Conservation (phyloP, 2,329 filamentous ascomycete species). For the Hyphodiscus sp. region DNA sequence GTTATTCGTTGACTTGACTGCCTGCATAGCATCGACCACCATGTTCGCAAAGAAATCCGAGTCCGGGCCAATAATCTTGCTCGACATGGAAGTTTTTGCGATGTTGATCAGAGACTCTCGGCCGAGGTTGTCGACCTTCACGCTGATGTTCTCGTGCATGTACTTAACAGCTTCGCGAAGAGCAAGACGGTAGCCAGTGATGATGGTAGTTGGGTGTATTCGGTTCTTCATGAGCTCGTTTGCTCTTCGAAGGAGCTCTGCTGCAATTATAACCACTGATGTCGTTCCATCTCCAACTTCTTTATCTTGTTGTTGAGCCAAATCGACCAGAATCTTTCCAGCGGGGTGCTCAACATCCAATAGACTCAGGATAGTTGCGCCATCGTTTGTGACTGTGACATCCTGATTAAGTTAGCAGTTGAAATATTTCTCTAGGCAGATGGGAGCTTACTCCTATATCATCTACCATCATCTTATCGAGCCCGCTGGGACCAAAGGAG, state of each 20-base stretch:
- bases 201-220: slow-evolving; percentile 99
- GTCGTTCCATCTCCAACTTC: slow-evolving; percentile 98
- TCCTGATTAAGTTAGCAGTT: slow-evolving; percentile 49
- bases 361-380: slow-evolving; percentile 90
- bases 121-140: slow-evolving; percentile 87
- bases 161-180: slow-evolving; percentile 96
- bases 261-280: slow-evolving; percentile 93
- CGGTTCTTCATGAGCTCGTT: slow-evolving; percentile 99
- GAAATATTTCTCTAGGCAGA: slow-evolving; percentile 1
- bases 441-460: slow-evolving; percentile 77
- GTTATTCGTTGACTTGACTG: slow-evolving; percentile 90
- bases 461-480: slow-evolving; percentile 99
- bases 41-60: slow-evolving; percentile 96
- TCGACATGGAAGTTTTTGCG: slow-evolving; percentile 98
- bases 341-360: slow-evolving; percentile 97
- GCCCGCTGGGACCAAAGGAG: slow-evolving; percentile 91
- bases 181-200: slow-evolving; percentile 93
- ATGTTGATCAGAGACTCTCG: slow-evolving; percentile 89
- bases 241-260: slow-evolving; percentile 84
- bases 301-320: slow-evolving; percentile 98
- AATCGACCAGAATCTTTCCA: slow-evolving; percentile 94
- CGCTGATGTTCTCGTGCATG: slow-evolving; percentile 97
- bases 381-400: slow-evolving; percentile 98
- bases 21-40: slow-evolving; percentile 92
- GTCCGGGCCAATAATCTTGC: slow-evolving; percentile 95